These are phyloP conservation scores for Phytopythium ostracodes DNA, from an alignment of 352 stramenopile species.

Conservation along the genomic window DNA sequence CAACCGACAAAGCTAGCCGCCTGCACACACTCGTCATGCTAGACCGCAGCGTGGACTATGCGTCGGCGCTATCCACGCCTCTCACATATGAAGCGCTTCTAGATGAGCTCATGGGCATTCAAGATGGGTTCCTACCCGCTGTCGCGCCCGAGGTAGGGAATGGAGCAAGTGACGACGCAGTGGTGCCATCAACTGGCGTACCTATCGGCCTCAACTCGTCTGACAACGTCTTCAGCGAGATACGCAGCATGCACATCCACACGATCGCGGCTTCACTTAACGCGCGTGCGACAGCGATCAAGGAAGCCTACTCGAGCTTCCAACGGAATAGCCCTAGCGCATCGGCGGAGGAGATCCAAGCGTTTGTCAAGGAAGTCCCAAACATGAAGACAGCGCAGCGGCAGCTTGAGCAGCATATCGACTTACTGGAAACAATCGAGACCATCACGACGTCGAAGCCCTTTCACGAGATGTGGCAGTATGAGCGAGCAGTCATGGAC, in stretches of 20 bases:
- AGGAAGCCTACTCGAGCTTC: slow-evolving; percentile 50
- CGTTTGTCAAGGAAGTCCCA: slow-evolving; percentile 64
- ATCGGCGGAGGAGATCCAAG: slow-evolving; percentile 56
- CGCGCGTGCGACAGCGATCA: slow-evolving; percentile 40
- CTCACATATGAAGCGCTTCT: slow-evolving; percentile 73
- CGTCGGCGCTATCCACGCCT: slow-evolving; percentile 56
- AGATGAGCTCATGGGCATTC: slow-evolving; percentile 57
- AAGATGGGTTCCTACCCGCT: slow-evolving; percentile 52
- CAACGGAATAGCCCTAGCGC: slow-evolving; percentile 39
- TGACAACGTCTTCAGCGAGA: slow-evolving; percentile 49
- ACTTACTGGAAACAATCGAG: slow-evolving; percentile 49
- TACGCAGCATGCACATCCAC: slow-evolving; percentile 64
- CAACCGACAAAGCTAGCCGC: slow-evolving; percentile 10
- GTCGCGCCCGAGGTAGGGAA: slow-evolving; percentile 15
- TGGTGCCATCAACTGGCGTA: not conserved
- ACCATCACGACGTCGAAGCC: slow-evolving; percentile 32
- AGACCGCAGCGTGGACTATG: slow-evolving; percentile 67
- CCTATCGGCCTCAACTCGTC: slow-evolving; percentile 54
- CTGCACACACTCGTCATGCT: slow-evolving; percentile 68
- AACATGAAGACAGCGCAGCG: slow-evolving; percentile 56
- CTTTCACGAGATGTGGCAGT: slow-evolving; percentile 61
- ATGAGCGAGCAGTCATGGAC: slow-evolving; percentile 72
- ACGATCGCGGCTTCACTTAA: slow-evolving; percentile 48
- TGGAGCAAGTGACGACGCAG: slow-evolving; percentile 1
- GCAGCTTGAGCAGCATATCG: slow-evolving; percentile 54